Conservation (phyloP, 2,329 filamentous ascomycete species). For the Verticillium nonalfalfae region DNA sequence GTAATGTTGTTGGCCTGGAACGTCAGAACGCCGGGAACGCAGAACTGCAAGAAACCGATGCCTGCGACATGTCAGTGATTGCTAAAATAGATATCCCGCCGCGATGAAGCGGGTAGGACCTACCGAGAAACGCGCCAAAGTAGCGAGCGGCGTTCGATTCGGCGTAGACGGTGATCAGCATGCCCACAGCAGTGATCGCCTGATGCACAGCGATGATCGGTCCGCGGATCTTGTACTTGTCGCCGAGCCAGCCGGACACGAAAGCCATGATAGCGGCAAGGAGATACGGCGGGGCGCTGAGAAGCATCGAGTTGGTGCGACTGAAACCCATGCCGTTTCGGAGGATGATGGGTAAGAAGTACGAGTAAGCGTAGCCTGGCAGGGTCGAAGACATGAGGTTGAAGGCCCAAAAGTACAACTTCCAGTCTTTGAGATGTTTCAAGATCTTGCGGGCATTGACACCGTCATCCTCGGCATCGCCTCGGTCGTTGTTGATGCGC, state of each 20-base stretch:
- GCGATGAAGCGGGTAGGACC: constrained; percentile 9
- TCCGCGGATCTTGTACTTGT: constrained; percentile 13
- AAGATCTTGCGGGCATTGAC: constrained; percentile 17
- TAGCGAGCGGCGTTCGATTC: constrained; percentile 10
- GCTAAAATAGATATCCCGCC: background rate
- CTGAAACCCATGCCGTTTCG: constrained; percentile 26
- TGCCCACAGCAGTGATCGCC: constrained; percentile 17
- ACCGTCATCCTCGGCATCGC: constrained; percentile 13
- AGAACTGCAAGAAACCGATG: constrained; percentile 19
- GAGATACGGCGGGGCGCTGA: constrained; percentile 18
- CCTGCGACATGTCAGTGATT: constrained; percentile 15
- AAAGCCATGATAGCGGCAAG: constrained; percentile 14
- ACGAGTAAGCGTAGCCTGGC: constrained; percentile 24
- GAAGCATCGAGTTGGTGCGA: constrained; percentile 19
- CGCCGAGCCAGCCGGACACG: constrained; percentile 12
- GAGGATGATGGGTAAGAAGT: constrained; percentile 30
- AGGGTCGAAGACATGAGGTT: constrained; percentile 22
- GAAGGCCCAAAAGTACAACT: constrained; percentile 26
- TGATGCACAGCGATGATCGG: constrained; percentile 12
- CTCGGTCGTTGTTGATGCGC: constrained; percentile 21
- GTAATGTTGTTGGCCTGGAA: constrained; percentile 25
- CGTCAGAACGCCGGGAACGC: constrained; percentile 19
- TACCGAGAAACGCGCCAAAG: constrained; percentile 18
- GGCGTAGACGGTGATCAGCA: constrained; percentile 9
- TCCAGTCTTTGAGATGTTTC: constrained; percentile 24